Base-by-base conservation (phyloP, 106 monocot species). In the Agapanthus africanus region DNA sequence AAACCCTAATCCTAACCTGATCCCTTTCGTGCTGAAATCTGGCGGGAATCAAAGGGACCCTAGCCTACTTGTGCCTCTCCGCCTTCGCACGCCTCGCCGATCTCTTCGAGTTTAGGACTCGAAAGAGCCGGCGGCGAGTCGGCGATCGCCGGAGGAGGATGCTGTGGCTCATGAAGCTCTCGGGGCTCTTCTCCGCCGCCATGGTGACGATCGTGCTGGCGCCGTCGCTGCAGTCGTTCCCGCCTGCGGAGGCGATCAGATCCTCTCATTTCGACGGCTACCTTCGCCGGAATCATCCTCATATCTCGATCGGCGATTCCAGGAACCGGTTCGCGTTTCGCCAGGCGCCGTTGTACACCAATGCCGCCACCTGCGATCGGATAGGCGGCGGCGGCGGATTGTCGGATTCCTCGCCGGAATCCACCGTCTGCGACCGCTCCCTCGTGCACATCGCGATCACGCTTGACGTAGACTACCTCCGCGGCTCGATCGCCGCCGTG, bases 381-480 rank as follows among this genome's bases (percentile, higher is more conserved):
- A 67, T 71, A 26, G 33, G 30, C 70, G 33, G 8, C n/a, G 37
- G 86, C 33, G n/a, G n/a, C n/a, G n/a, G n/a, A n/a, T n/a, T n/a
- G n/a, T n/a, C n/a, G n/a, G n/a, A 76, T 78, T 69, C 11, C 4
- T 60, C 41, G 7, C 2, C 64, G 52, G 59, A 72, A 25, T 54
- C 72, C 11, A 80, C 69, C 32, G 84, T 74, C 47, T 99, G 97
- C 74, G 83, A 92, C 54, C 83, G 84, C 2, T 79, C 71, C 35
- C 72, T 90, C 36, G 89, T 99, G 52, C 97, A 99, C 67, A 87
- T 99, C 78, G 97, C 92, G 31, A 92, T 92, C 46, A 99, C 97
- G 4, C 84, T 99, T 13, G 97, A 99, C 62, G 77, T 66, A n/a
- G 87, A 84, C 63, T 99, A 92, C 82, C 84, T 99, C 27, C 89